Conservation (phyloP, 306 rosid species). For the Vachellia pachyceras region DNA sequence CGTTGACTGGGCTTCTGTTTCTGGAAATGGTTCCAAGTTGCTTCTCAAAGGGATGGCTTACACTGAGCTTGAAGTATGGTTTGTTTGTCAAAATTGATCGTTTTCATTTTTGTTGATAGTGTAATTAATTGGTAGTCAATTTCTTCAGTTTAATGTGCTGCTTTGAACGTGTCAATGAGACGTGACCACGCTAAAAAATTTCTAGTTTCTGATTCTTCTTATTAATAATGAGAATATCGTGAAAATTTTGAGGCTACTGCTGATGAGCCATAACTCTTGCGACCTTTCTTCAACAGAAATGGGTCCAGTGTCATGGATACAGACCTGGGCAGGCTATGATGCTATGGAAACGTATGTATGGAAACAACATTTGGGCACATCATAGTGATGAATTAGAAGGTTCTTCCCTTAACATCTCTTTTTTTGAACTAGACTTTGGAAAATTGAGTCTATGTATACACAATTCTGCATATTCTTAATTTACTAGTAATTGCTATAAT, state of each 20-base stretch:
- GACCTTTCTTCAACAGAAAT: conserved; percentile 53
- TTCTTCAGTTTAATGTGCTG: not conserved
- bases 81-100: not conserved
- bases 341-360: conserved; percentile 93
- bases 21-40: conserved; percentile 48
- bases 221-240: not conserved
- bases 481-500: conserved; percentile 9
- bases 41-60: conserved; percentile 86
- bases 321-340: conserved; percentile 92
- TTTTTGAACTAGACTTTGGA: conserved; percentile 11
- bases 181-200: not conserved
- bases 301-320: conserved; percentile 87
- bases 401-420: conserved; percentile 31
- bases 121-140: not conserved
- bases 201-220: conserved; percentile 14
- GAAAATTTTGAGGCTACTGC: conserved; percentile 13
- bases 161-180: not conserved
- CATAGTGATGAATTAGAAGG: conserved; percentile 81
- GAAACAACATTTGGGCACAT: conserved; percentile 80
- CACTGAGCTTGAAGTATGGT: conserved; percentile 70
- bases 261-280: conserved; percentile 5
- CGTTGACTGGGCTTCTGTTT: conserved; percentile 25
- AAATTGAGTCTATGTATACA: conserved; percentile 5
- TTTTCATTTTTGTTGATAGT: not conserved
- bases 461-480: conserved; percentile 10